phyloP scores from a whole-genome alignment of 495 filamentous ascomycete species.

The Lophiostoma macrostomum region DNA sequence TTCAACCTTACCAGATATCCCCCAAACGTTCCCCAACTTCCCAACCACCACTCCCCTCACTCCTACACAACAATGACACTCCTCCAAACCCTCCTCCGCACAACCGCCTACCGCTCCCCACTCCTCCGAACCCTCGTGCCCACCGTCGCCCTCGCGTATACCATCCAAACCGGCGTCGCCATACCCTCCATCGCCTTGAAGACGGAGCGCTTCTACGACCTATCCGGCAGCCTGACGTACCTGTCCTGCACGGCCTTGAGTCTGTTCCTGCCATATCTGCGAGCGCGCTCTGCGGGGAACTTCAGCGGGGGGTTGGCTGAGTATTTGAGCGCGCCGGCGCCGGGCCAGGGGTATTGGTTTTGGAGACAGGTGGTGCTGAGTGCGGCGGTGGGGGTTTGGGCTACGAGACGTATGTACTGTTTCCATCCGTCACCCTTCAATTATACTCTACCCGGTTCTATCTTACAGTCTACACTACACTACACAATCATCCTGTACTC shows the following conservation, averaged over 20 bases:
- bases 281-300: slow-evolving; percentile 29
- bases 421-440: too few species aligned
- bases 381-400: slow-evolving; percentile 56
- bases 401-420: slow-evolving; percentile 53
- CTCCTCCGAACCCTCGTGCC: slow-evolving; percentile 60
- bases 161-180: slow-evolving; percentile 54
- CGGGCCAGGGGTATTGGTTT: slow-evolving; percentile 44
- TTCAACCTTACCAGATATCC: not conserved
- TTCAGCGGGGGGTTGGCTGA: slow-evolving; percentile 35
- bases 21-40: not conserved
- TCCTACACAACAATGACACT: slow-evolving; percentile 12
- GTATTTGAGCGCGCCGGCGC: slow-evolving; percentile 22
- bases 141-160: slow-evolving; percentile 54
- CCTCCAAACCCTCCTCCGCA: slow-evolving; percentile 46
- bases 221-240: slow-evolving; percentile 61
- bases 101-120: slow-evolving; percentile 56
- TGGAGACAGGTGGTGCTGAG: slow-evolving; percentile 62
- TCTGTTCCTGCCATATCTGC: slow-evolving; percentile 58
- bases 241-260: slow-evolving; percentile 54
- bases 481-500: too few species aligned
- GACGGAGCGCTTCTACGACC: slow-evolving; percentile 63
- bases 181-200: slow-evolving; percentile 56
- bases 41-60: not conserved
- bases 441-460: not conserved
- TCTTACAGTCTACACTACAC: not conserved